Conservation (phyloP, 2,329 filamentous ascomycete genomes). For the Hypoxylon sp. region DNA sequence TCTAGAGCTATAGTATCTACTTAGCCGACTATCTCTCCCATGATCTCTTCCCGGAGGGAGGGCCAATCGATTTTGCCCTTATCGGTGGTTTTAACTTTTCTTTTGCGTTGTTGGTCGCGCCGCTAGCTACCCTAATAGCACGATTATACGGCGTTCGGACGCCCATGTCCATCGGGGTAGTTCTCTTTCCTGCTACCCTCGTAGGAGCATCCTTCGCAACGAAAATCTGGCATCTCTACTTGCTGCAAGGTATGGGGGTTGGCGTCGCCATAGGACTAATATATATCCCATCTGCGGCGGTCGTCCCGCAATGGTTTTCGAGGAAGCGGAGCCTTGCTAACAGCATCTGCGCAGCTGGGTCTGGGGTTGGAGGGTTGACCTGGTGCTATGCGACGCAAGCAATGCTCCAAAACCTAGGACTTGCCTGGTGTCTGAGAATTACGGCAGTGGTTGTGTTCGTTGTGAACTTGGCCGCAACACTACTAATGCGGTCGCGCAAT, state of each 20-base stretch:
- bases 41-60: not conserved
- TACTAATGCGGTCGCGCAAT: conserved; percentile 1
- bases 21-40: conserved; percentile 5
- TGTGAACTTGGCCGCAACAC: not conserved
- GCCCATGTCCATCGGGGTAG: not conserved
- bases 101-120: conserved; percentile 1
- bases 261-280: conserved; percentile 5
- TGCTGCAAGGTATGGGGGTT: not conserved
- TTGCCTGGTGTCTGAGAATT: conserved; percentile 1
- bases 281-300: conserved; percentile 2
- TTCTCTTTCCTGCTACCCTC: not conserved
- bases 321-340: conserved; percentile 9
- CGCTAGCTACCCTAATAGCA: not conserved
- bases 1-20: conserved; percentile 7
- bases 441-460: conserved; percentile 1
- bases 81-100: conserved; percentile 13
- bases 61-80: conserved; percentile 1
- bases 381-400: conserved; percentile 1
- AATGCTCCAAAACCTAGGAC: conserved; percentile 1
- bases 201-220: conserved; percentile 6
- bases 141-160: conserved; percentile 1
- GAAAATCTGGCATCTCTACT: conserved; percentile 6
- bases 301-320: conserved; percentile 11
- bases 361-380: not conserved
- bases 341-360: conserved; percentile 7